A percentile compares a stretch with the other conserved stretches of the same genome.
These are phyloP conservation scores for Kazachstania bromeliacearum DNA, from an alignment of 805 yeast genomes.

Conservation along the genomic window DNA sequence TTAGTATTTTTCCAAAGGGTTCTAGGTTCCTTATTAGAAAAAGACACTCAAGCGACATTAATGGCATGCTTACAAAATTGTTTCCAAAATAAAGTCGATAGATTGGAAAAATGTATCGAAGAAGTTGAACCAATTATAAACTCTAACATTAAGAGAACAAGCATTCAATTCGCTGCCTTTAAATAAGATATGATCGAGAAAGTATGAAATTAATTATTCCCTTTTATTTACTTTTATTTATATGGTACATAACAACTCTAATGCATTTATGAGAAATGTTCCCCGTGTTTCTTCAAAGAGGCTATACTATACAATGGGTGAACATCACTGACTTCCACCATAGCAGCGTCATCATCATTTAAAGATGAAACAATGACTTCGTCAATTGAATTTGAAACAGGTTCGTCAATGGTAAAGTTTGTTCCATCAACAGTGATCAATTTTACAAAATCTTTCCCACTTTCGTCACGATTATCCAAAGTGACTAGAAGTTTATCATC, in stretches of 20 bases:
- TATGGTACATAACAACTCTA: no score
- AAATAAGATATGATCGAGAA: constrained; percentile 7
- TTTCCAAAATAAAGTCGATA: constrained; percentile 22
- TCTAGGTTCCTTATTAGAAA: constrained; percentile 21
- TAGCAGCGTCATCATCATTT: constrained; percentile 24
- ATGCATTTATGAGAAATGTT: constrained; percentile 28
- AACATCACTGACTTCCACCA: constrained; percentile 32
- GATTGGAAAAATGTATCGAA: constrained; percentile 19
- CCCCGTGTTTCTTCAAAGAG: constrained; percentile 53
- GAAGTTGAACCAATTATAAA: constrained; percentile 26
- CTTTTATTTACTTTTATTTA: neutral
- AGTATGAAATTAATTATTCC: no score
- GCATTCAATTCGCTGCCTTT: constrained; percentile 28
- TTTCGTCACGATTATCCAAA: constrained; percentile 25
- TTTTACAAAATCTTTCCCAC: constrained; percentile 11
- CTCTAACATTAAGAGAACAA: constrained; percentile 23
- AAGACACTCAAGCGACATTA: constrained; percentile 25
- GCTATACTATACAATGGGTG: constrained; percentile 42
- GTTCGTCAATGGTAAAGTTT: constrained; percentile 17
- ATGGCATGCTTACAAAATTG: constrained; percentile 27
- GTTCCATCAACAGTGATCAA: constrained; percentile 16
- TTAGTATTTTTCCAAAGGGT: constrained; percentile 40
- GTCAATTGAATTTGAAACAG: constrained; percentile 13
- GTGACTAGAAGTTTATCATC: constrained; percentile 30
- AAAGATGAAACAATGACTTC: constrained; percentile 20